Evolutionary conservation across 257 asterid genomes (phyloP).

Genomic region (Scutellaria baicalensis): DNA sequence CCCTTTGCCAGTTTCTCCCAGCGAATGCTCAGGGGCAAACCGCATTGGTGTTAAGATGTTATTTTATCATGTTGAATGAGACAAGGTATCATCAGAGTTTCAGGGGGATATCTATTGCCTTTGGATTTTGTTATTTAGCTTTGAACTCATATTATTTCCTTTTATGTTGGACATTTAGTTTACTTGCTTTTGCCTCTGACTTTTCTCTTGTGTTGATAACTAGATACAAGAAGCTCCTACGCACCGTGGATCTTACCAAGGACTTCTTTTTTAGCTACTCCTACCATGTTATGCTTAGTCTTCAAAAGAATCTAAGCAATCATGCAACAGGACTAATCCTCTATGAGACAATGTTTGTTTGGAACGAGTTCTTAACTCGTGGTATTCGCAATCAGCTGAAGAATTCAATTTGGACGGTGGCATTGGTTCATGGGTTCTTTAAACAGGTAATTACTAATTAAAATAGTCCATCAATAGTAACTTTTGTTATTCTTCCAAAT

Average conservation of each 20-base stretch:
- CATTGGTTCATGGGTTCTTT: conserved; percentile 88
- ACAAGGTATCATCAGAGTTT: conserved; percentile 60
- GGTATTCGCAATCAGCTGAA: conserved; percentile 74
- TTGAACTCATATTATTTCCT: conserved; percentile 1
- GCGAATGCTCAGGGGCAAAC: conserved; percentile 58
- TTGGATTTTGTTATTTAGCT: conserved; percentile 15
- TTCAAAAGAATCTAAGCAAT: conserved; percentile 78
- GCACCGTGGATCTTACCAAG: conserved; percentile 84
- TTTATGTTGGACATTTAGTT: conserved; percentile 24
- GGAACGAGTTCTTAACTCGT: conserved; percentile 96
- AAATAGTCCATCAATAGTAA: neutral
- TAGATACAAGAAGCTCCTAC: conserved; percentile 97
- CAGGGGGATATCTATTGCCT: conserved; percentile 31
- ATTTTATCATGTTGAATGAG: conserved; percentile 56
- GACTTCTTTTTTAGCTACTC: conserved; percentile 99
- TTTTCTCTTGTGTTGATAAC: conserved; percentile 31
- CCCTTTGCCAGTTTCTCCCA: conserved; percentile 43
- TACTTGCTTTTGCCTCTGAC: conserved; percentile 36
- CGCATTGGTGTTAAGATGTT: conserved; percentile 63
- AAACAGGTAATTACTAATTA: conserved; percentile 58
- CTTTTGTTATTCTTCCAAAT: neutral
- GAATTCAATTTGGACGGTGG: conserved; percentile 85
- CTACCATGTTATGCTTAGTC: conserved; percentile 82
- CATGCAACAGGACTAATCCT: conserved; percentile 47
- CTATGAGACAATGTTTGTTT: conserved; percentile 89